Evolutionary conservation across 345 rosid species (phyloP), one percentile per base, ranked within the genome.

Genomic region (Xanthoceras sorbifolium): DNA sequence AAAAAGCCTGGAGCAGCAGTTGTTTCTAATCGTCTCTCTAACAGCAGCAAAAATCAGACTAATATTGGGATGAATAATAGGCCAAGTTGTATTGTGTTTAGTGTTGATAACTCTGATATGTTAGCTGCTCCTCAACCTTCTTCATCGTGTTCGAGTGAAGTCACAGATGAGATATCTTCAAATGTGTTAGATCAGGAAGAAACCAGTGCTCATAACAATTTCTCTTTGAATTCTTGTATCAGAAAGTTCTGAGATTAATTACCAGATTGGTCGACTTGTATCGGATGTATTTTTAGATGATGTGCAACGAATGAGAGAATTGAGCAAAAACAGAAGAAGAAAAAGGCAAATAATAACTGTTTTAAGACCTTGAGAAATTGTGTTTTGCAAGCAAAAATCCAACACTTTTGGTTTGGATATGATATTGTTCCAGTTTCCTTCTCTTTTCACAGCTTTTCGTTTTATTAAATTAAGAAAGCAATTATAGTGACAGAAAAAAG

Each of bases 71-170:
- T 42, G 18, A 9, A 2, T 17, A 9, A 67, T 20, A 54, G 52
- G 59, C 73, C 77, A 22, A 70, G 40, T 40, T 76, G 78, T 62
- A 78, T 78, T 67, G 83, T 86, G 32, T 82, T 84, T 65, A 77
- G 69, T 69, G 65, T 78, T 74, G 92, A 79, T 68, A 83, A 84
- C 59, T 78, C 72, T 78, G 87, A 81, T 66, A 57, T 15, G 7
- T 50, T 23, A 17, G 82, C 69, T 60, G 82, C 85, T 55, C 87
- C 89, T 76, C 92, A 88, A 7, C 88, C 92, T 31, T 80, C 87
- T 70, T 89, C 97, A 18, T 85, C 89, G 50, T 84, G 89, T 67
- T 94, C 87, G 42, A 85, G 89, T 75, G 92, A 74, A 70, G 17
- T 81, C 79, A 79, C 82, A 0, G 69, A 38, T 31, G 85, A 81